Evolutionary conservation across 208 protist species (phyloP).

Genomic region (Crithidia bombi): DNA sequence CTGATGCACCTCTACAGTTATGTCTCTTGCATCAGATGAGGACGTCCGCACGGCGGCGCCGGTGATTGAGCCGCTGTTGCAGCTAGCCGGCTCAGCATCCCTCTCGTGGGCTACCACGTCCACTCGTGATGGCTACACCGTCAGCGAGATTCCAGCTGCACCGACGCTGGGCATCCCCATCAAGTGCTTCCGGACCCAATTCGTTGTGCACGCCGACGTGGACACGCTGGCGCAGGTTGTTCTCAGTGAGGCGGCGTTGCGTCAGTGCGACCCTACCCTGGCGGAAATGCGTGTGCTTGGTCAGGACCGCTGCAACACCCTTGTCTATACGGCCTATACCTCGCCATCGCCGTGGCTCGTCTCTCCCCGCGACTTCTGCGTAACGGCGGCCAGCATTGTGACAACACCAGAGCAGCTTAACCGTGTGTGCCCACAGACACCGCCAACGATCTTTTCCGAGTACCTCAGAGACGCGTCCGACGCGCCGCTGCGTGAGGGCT

Average conservation of each 20-base stretch:
- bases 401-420: slow-evolving; percentile 12
- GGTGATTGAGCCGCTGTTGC: slow-evolving; percentile 23
- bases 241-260: slow-evolving; percentile 14
- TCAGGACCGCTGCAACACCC: slow-evolving; percentile 3
- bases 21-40: slow-evolving; percentile 20
- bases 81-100: not conserved
- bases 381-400: slow-evolving; percentile 22
- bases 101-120: slow-evolving; percentile 20
- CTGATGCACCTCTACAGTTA: too few species aligned
- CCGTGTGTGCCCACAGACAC: slow-evolving; percentile 1
- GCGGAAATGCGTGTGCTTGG: slow-evolving; percentile 34
- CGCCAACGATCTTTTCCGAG: not conserved
- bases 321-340: slow-evolving; percentile 53
- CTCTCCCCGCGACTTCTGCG: slow-evolving; percentile 53
- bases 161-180: slow-evolving; percentile 18
- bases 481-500: not conserved
- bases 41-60: slow-evolving; percentile 22
- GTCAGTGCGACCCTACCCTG: slow-evolving; percentile 32
- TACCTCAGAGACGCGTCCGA: not conserved
- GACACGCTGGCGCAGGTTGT: slow-evolving; percentile 23
- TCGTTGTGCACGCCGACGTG: slow-evolving; percentile 22
- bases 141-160: slow-evolving; percentile 12
- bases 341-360: slow-evolving; percentile 39
- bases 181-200: slow-evolving; percentile 39
- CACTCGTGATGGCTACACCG: slow-evolving; percentile 6